Base-by-base conservation (phyloP, 257 asterid species). In the Solanum rostratum region DNA sequence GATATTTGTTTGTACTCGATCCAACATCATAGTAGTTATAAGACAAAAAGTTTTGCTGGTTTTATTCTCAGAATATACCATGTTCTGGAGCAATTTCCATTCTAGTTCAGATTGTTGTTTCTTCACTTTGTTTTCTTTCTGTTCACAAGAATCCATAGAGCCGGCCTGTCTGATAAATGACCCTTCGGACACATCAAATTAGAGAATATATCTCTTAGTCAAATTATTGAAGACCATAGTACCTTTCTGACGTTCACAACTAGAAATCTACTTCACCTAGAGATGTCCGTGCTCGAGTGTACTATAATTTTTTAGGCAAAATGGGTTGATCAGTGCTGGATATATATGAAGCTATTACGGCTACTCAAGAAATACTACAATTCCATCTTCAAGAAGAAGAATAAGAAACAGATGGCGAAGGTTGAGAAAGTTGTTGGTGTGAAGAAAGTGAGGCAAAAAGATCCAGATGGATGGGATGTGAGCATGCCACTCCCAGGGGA, bases 401-500 rank as follows among this genome's bases (percentile, higher is more conserved):
- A 68, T 24, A 69, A 71, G 30, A 78, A 70, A 55, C 41, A 50
- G 68, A 88, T 87, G 91, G 85, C 49, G 19, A 60, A 86, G 19
- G 19, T 68, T 18, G 82, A 80, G 83, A 92, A 85, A 52, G 83
- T 90, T n/a, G 83, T 92, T 12, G 88, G 92, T 49, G 88, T 90
- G 50, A 90, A 88, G 86, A 73, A 88, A 45, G 92, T 92, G 89
- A 86, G 88, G 82, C 93, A 89, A 84, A 86, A 82, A 9, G 57
- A 73, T 1, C 81, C 89, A 6, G 92, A 89, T 18, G 90, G 90
- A 84, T 90, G 93, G 95, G 89, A 88, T 3, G 89, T 88, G 62
- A 86, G 65, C 5, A 90, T 90, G 95, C 91, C 93, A 0, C 84
- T 90, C 79, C 93, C 93, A 0, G 92, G 95, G 39, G 95, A 92